phyloP scores from a whole-genome alignment of 768 basidiomycete genomes.

The Suillus placidus region DNA sequence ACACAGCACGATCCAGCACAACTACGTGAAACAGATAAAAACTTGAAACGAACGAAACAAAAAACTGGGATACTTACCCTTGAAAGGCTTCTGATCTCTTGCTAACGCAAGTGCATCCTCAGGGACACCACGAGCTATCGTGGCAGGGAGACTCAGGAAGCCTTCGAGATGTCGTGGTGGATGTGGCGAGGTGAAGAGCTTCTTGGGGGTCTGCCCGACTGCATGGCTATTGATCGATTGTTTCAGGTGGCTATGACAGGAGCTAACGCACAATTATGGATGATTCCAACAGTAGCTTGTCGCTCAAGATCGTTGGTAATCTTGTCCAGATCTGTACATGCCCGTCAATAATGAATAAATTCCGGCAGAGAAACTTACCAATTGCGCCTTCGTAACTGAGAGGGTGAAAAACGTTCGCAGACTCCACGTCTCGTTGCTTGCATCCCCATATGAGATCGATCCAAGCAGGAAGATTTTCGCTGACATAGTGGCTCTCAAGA shows the following conservation, averaged over 20 bases:
- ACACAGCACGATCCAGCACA: slow-evolving; percentile 44
- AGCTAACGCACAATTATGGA: slow-evolving; percentile 79
- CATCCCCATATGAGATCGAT: slow-evolving; percentile 94
- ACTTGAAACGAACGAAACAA: background rate
- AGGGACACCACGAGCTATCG: slow-evolving; percentile 73
- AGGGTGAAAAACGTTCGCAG: slow-evolving; percentile 89
- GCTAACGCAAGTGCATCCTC: slow-evolving; percentile 77
- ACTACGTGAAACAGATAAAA: slow-evolving; percentile 24
- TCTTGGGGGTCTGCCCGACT: slow-evolving; percentile 93
- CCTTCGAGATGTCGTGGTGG: slow-evolving; percentile 76
- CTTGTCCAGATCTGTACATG: slow-evolving; percentile 69
- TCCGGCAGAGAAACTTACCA: slow-evolving; percentile 40
- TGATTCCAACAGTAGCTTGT: slow-evolving; percentile 92
- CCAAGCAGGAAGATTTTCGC: slow-evolving; percentile 83
- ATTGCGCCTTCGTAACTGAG: slow-evolving; percentile 92
- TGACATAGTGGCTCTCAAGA: slow-evolving; percentile 85
- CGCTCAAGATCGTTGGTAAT: slow-evolving; percentile 87
- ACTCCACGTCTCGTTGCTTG: slow-evolving; percentile 77
- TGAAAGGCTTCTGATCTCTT: slow-evolving; percentile 58
- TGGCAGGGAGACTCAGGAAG: slow-evolving; percentile 69
- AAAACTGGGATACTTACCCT: slow-evolving; percentile 43
- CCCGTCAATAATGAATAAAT: background rate
- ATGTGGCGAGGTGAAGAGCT: slow-evolving; percentile 78
- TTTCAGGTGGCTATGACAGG: slow-evolving; percentile 8
- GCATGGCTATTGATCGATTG: background rate